A percentile compares a stretch with the other conserved stretches of the same genome.
Conservation (phyloP, 257 asterid species). For the Vinca minor region DNA sequence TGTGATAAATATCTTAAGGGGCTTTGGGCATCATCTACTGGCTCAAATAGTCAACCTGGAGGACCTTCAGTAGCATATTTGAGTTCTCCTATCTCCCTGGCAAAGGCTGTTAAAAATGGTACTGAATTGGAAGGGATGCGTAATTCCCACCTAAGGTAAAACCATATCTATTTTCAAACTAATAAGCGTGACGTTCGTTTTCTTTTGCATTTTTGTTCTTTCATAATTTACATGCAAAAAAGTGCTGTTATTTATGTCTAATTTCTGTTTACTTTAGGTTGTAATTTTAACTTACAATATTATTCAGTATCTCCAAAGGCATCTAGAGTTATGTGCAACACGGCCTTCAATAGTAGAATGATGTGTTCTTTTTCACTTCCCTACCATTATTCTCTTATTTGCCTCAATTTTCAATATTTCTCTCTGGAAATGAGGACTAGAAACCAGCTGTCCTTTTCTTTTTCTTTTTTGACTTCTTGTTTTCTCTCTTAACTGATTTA, state of each 20-base stretch:
- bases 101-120: constrained; percentile 90
- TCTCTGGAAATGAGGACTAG: background rate
- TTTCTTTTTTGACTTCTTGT: background rate
- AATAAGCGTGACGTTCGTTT: background rate
- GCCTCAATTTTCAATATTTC: background rate
- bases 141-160: constrained; percentile 76
- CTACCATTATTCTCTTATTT: background rate
- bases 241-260: constrained; percentile 1
- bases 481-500: background rate
- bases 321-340: no score
- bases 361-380: background rate
- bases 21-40: constrained; percentile 22
- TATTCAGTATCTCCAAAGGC: no score
- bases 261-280: background rate
- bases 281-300: no score
- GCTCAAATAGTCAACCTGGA: constrained; percentile 23
- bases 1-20: constrained; percentile 39
- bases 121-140: constrained; percentile 94
- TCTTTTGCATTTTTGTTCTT: background rate
- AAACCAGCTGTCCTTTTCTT: background rate
- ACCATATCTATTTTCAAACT: background rate
- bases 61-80: constrained; percentile 43
- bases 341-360: no score
- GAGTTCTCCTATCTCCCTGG: constrained; percentile 77
- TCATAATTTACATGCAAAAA: background rate